Evolutionary conservation across 257 asterid species (phyloP).

Genomic region (Ilex asprella): DNA sequence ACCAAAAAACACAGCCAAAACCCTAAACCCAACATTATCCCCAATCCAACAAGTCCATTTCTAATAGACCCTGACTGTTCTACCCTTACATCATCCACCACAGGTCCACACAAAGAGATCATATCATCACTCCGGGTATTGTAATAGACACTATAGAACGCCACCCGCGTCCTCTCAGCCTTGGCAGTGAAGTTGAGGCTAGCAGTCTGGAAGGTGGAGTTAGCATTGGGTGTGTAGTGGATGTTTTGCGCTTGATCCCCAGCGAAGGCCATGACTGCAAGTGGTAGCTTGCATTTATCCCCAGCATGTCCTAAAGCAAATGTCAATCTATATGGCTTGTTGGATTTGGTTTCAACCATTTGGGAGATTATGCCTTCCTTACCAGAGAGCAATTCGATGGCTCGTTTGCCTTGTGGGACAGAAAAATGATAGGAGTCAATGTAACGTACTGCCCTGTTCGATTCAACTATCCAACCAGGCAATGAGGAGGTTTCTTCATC

Average conservation of each 20-base stretch:
- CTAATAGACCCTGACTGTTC: conserved; percentile 33
- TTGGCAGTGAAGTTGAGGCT: conserved; percentile 68
- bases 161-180: conserved; percentile 77
- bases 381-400: conserved; percentile 74
- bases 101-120: conserved; percentile 96
- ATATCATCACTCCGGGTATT: conserved; percentile 83
- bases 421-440: conserved; percentile 69
- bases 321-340: conserved; percentile 48
- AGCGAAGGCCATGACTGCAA: conserved; percentile 87
- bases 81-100: conserved; percentile 84
- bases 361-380: conserved; percentile 94
- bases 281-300: conserved; percentile 72
- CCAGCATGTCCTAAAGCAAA: conserved; percentile 78
- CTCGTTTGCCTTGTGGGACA: conserved; percentile 83
- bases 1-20: conserved; percentile 14
- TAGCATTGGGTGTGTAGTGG: conserved; percentile 43
- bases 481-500: conserved; percentile 78
- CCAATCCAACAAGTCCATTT: conserved; percentile 17
- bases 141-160: conserved; percentile 85
- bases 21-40: conserved; percentile 20
- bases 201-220: conserved; percentile 49
- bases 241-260: conserved; percentile 57
- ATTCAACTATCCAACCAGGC: conserved; percentile 97
- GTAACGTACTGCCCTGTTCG: conserved; percentile 89
- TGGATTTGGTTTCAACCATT: conserved; percentile 81